phyloP scores from a whole-genome alignment of 2,329 filamentous ascomycete genomes.

The Chalaropsis ovoidea region DNA sequence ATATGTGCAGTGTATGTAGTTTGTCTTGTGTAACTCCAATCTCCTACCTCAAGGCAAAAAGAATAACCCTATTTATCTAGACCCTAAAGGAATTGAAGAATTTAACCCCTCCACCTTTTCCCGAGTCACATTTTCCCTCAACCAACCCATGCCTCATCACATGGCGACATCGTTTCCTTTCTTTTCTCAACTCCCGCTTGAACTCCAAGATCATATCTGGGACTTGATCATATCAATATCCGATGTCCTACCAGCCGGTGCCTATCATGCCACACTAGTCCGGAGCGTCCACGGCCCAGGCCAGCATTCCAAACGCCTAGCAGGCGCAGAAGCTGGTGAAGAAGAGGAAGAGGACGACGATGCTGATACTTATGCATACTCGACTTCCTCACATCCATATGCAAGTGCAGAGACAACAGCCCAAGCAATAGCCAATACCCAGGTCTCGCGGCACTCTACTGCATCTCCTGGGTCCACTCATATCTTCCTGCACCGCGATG shows the following conservation, averaged over 20 bases:
- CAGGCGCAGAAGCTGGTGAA: neutral
- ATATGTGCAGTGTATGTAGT: neutral
- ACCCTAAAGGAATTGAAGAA: conserved; percentile 2
- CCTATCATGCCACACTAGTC: conserved; percentile 22
- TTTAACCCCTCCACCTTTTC: neutral
- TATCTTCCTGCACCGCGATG: conserved; percentile 21
- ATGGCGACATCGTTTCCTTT: conserved; percentile 18
- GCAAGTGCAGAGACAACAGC: neutral
- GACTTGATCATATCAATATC: neutral
- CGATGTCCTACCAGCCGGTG: conserved; percentile 4
- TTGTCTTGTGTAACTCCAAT: neutral
- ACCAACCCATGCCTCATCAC: conserved; percentile 3
- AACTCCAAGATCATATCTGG: conserved; percentile 23
- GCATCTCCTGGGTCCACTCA: conserved; percentile 11
- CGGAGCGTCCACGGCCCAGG: conserved; percentile 7
- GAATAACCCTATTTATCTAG: neutral
- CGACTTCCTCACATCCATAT: neutral
- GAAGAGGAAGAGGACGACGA: conserved; percentile 8
- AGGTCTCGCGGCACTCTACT: neutral
- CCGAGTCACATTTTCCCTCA: conserved; percentile 1
- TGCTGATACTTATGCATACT: neutral
- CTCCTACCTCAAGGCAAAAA: neutral
- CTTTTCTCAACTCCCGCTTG: conserved; percentile 19
- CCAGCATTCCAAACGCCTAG: neutral
- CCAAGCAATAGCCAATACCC: neutral